A percentile compares a stretch with the other conserved stretches of the same genome.
Evolutionary conservation across 768 basidiomycete genomes (phyloP).

Genomic region (Termitomyces sp.): DNA sequence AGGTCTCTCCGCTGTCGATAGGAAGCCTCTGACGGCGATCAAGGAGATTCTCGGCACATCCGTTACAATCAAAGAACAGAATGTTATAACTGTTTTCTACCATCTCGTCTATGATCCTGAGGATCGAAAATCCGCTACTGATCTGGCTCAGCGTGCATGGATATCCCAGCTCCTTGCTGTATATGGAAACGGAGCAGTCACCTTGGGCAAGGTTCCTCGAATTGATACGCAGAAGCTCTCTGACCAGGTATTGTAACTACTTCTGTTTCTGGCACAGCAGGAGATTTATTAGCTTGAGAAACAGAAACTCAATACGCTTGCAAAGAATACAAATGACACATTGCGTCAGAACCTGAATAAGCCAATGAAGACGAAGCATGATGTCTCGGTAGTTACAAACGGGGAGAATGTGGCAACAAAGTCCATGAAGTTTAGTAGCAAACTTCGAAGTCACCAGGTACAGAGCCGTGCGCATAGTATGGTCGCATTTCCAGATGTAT

Average conservation of each 20-base stretch:
- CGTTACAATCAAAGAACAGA: conserved; percentile 28
- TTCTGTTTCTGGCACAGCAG: not conserved
- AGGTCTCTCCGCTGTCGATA: conserved; percentile 31
- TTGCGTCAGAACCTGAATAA: conserved; percentile 43
- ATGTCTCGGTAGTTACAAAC: conserved; percentile 22
- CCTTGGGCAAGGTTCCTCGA: conserved; percentile 33
- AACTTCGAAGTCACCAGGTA: conserved; percentile 32
- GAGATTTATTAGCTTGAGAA: not conserved
- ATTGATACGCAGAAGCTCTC: conserved; percentile 38
- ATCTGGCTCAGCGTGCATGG: conserved; percentile 43
- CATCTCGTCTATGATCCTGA: conserved; percentile 29
- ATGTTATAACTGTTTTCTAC: conserved; percentile 30
- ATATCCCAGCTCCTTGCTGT: conserved; percentile 39
- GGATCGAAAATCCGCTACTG: conserved; percentile 22
- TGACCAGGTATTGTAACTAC: conserved; percentile 23
- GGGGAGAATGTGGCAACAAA: conserved; percentile 20
- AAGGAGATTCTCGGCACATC: conserved; percentile 32
- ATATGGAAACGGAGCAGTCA: conserved; percentile 34
- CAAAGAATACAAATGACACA: conserved; percentile 39
- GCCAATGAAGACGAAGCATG: conserved; percentile 37
- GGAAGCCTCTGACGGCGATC: conserved; percentile 37
- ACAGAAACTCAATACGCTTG: conserved; percentile 34
- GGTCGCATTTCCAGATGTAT: not conserved
- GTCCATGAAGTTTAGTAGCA: conserved; percentile 33
- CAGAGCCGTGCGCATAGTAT: conserved; percentile 2